These are phyloP conservation scores for Exophiala sp. DNA, from an alignment of 2,329 filamentous ascomycete species.

Conservation along the genomic window DNA sequence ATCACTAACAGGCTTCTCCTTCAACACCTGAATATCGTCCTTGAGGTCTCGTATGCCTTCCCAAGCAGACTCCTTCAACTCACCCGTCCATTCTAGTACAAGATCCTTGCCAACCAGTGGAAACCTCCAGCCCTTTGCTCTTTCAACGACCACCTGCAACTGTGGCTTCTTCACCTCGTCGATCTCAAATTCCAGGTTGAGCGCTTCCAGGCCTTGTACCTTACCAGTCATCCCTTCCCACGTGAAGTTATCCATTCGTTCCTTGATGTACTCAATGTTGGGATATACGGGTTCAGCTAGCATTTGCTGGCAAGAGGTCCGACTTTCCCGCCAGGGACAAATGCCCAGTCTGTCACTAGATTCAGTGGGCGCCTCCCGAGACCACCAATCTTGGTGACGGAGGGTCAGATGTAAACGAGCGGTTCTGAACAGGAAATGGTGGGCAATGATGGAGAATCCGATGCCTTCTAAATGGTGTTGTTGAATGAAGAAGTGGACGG, in stretches of 20 bases:
- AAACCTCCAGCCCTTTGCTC: conserved; percentile 29
- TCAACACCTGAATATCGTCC: conserved; percentile 8
- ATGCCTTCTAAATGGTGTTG: conserved; percentile 30
- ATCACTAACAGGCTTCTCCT: not conserved
- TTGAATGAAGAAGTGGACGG: conserved; percentile 31
- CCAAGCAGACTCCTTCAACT: conserved; percentile 12
- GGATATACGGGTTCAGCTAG: conserved; percentile 8
- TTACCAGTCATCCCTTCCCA: conserved; percentile 18
- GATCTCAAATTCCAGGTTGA: conserved; percentile 33
- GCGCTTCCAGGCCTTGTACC: conserved; percentile 19
- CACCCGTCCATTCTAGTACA: conserved; percentile 15
- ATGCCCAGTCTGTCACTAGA: conserved; percentile 29
- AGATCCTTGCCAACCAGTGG: conserved; percentile 12
- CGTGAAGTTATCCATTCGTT: conserved; percentile 19
- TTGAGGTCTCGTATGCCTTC: conserved; percentile 11
- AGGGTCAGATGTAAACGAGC: conserved; percentile 29
- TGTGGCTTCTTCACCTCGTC: conserved; percentile 27
- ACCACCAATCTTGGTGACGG: conserved; percentile 34
- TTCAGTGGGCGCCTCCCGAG: conserved; percentile 25
- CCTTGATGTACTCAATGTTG: conserved; percentile 9
- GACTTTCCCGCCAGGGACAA: conserved; percentile 26
- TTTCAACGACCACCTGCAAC: conserved; percentile 27
- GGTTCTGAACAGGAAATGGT: conserved; percentile 14
- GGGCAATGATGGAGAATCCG: conserved; percentile 2
- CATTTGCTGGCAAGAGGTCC: conserved; percentile 23